Base-by-base conservation (phyloP, 495 filamentous ascomycete species). In the Bombardia bombarda region DNA sequence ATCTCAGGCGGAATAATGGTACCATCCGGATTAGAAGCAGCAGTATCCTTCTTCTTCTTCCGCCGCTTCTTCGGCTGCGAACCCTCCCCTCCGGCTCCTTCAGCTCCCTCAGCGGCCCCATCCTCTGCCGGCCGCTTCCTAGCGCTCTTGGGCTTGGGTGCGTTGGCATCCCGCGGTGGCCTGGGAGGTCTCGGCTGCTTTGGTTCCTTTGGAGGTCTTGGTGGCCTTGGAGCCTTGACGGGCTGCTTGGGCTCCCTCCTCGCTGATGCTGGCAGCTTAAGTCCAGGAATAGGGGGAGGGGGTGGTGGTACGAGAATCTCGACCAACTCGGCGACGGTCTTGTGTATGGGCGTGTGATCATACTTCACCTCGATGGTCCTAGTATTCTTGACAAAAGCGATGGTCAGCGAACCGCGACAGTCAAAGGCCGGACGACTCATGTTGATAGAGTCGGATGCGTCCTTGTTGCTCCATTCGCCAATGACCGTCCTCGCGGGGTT, bases 101-200 rank as follows among this genome's bases (percentile, higher is more conserved):
- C n/a, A n/a, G n/a, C n/a, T n/a, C n/a, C n/a, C n/a, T n/a, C n/a
- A n/a, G n/a, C n/a, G n/a, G n/a, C n/a, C 45, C 79, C 78, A 25
- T 53, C 44, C 34, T 83, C 82, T 9, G 62, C 68, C 38, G 68
- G 69, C 22, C 63, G 61, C 52, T 75, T 79, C 55, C 80, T 81
- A 51, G 74, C 79, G 28, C 65, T 58, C 49, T 79, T 71, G 28
- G 65, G 57, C 49, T 78, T 71, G 51, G 83, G 40, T 4, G 40
- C 25, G 30, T 42, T 58, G 4, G 49, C 47, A 4, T 63, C 68
- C 41, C 70, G 72, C 25, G 63, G 64, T 49, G 74, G 77, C 52
- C 82, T 82, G 46, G 80, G 70, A 39, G 83, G 78, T 33, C 66
- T 65, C 7, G 54, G 54, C 33, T 63, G 56, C 40, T 49, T 69